Evolutionary conservation across 1,284 basidiomycete species (phyloP).

Genomic region (Ceratobasidium sp.): DNA sequence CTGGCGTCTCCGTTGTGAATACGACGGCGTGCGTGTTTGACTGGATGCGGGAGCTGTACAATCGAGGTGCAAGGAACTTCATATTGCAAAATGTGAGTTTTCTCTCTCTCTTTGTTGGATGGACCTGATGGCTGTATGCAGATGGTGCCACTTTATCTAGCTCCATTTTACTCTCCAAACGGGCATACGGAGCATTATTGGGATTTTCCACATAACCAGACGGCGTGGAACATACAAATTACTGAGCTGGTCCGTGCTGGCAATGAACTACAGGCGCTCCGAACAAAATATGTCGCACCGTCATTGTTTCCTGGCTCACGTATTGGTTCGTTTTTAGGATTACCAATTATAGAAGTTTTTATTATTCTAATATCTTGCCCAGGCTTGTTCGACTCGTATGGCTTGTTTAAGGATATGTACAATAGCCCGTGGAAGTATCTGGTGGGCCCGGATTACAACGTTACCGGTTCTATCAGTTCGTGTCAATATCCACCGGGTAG

Average conservation of each 20-base stretch:
- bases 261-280: background rate
- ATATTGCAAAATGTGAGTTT: constrained; percentile 54
- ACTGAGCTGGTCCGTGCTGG: background rate
- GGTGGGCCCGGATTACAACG: constrained; percentile 17
- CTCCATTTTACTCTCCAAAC: background rate
- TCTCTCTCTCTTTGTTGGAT: background rate
- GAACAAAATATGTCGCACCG: background rate
- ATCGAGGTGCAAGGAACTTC: constrained; percentile 55
- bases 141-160: background rate
- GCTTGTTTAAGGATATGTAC: constrained; percentile 29
- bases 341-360: background rate
- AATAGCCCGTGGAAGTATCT: constrained; percentile 11
- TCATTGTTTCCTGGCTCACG: background rate
- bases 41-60: constrained; percentile 54
- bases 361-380: background rate
- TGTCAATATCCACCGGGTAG: constrained; percentile 10
- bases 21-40: constrained; percentile 54
- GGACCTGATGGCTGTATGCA: background rate
- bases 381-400: constrained; percentile 25
- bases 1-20: constrained; percentile 53
- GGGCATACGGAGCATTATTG: background rate
- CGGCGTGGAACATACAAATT: background rate
- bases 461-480: background rate
- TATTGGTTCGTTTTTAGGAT: constrained; percentile 2
- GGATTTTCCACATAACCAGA: constrained; percentile 6